Evolutionary conservation across 2,329 filamentous ascomycete species (phyloP).

Genomic region (Microthyrium microscopicum): DNA sequence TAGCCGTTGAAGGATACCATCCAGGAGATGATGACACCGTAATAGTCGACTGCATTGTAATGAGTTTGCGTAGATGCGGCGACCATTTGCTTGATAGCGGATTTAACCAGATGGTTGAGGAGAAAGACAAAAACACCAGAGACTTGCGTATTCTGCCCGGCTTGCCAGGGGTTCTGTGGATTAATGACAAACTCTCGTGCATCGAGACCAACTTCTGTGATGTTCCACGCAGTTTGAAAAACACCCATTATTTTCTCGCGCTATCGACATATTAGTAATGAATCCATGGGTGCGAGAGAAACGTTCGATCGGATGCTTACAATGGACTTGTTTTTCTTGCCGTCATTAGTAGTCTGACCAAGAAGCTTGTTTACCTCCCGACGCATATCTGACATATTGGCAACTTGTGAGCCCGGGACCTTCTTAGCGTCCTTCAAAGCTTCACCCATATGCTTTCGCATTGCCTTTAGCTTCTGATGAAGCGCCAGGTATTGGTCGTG

Average conservation of each 20-base stretch:
- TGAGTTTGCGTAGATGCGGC: constrained; percentile 21
- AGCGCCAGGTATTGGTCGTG: constrained; percentile 37
- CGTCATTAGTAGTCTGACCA: constrained; percentile 54
- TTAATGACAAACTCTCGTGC: constrained; percentile 8
- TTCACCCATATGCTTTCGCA: constrained; percentile 39
- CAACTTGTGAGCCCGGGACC: constrained; percentile 38
- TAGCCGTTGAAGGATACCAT: constrained; percentile 51
- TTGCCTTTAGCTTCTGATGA: constrained; percentile 49
- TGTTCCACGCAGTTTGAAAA: constrained; percentile 27
- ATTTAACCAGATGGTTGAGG: constrained; percentile 61
- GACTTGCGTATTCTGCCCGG: constrained; percentile 30
- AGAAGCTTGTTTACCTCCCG: constrained; percentile 54
- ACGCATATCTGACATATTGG: constrained; percentile 53
- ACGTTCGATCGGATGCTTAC: too few species aligned
- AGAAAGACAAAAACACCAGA: constrained; percentile 57
- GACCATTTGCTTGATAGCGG: constrained; percentile 45
- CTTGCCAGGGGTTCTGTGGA: constrained; percentile 7
- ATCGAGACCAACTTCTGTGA: constrained; percentile 14
- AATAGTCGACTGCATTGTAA: constrained; percentile 43
- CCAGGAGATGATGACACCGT: constrained; percentile 60
- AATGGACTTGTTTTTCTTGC: too few species aligned
- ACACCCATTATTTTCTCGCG: constrained; percentile 30
- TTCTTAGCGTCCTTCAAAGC: constrained; percentile 34
- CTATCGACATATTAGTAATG: constrained; percentile 1
- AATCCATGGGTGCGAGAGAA: too few species aligned